Evolutionary conservation across 2,329 filamentous ascomycete genomes (phyloP), one percentile per base, ranked within the genome.

Genomic region (Helotiales sp.): DNA sequence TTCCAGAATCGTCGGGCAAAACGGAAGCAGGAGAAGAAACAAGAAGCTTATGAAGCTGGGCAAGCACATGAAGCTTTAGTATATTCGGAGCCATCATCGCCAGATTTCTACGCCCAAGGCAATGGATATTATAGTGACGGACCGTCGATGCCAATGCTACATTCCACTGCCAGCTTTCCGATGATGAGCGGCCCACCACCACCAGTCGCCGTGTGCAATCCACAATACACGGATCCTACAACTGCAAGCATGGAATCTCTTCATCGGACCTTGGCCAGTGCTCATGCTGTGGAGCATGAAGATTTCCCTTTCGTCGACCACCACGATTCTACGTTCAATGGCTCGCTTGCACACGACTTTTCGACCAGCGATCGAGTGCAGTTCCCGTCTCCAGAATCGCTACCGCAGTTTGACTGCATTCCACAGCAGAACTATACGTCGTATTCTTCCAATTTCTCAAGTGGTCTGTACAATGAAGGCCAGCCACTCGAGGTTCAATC

Each of bases 1-100:
- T 88, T 88, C 67, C 85, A 88, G 65, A 88, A 88, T 68, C 77
- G 85, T 58, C 79, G 85, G 52, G 84, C 85, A 12, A 71, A 71
- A 54, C 55, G 69, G 34, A 71, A 70, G 79, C 84, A 86, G 68
- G 82, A 86, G 69, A 81, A 78, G 67, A 85, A 84, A 62, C 75
- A 79, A 44, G 75, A 77, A 56, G 78, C 78, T 54, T 77, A 79
- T 60, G 78, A 81, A 62, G 77, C 77, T 22, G 73, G 73, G 22
- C 74, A 76, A 54, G 64, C 63, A 33, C 64, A 64, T 47, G 66
- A 68, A 54, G 62, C 64, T 12, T 9, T 63, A 33, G 63, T 57
- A 22, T 67, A 63, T 42, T 68, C 67, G 2, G 68, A 68, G 27
- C 63, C 63, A 27, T 67, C 66, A 15, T 69, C 68, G 12, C 66